phyloP scores from a whole-genome alignment of 306 rosid species.

The Corylus avellana region DNA sequence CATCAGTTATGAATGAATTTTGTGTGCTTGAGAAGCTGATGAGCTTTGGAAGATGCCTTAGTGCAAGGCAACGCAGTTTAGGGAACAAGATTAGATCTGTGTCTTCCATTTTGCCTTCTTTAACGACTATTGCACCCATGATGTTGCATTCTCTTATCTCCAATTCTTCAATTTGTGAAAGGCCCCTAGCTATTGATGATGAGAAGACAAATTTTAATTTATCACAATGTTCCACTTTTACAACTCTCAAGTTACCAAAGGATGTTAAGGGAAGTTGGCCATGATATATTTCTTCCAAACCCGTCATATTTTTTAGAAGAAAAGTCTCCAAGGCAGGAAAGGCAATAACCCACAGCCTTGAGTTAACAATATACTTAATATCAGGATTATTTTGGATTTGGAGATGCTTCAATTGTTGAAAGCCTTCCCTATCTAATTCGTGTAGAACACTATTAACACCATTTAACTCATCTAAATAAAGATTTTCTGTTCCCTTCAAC shows the following conservation, averaged over 20 bases:
- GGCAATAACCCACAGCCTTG: background rate
- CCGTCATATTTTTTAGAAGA: background rate
- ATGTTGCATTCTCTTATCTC: conserved; percentile 4
- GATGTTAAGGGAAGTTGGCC: background rate
- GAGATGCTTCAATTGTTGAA: background rate
- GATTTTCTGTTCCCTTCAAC: background rate
- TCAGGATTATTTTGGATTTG: conserved; percentile 2
- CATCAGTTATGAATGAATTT: background rate
- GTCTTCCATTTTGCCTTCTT: background rate
- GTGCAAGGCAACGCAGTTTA: background rate
- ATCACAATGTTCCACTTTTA: background rate
- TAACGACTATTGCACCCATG: conserved; percentile 6
- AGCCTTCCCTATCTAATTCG: background rate
- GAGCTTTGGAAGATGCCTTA: background rate
- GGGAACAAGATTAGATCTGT: background rate
- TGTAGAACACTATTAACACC: background rate
- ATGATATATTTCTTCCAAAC: background rate
- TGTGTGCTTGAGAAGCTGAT: background rate
- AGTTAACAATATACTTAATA: background rate
- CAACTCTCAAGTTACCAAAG: background rate
- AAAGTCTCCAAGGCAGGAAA: background rate
- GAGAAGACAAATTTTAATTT: conserved; percentile 6
- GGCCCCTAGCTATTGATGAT: background rate
- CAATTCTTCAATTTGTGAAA: conserved; percentile 4
- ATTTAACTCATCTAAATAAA: background rate